Percentiles rank a stretch among this genome's conserved stretches.
phyloP scores from a whole-genome alignment of 2,329 filamentous ascomycete genomes.

The Sordariomycetes sp. region DNA sequence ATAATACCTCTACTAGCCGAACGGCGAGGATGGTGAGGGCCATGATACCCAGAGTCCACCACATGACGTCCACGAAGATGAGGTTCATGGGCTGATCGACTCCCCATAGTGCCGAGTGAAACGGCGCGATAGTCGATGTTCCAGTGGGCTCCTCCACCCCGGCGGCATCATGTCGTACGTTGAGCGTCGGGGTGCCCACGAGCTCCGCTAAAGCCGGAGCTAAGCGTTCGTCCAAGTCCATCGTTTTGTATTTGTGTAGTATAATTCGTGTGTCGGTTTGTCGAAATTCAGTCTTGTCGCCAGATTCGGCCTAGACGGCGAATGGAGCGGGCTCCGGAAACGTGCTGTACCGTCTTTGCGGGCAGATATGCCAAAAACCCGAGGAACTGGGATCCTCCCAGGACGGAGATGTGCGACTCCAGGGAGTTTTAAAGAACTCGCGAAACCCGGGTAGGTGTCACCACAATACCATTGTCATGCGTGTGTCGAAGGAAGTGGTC shows the following conservation, averaged over 20 bases:
- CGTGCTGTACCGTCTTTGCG: neutral
- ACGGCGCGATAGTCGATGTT: constrained; percentile 42
- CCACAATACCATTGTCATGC: neutral
- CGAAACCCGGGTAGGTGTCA: neutral
- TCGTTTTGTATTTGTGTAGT: neutral
- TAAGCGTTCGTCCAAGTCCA: neutral
- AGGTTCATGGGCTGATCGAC: constrained; percentile 50
- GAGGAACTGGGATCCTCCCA: neutral
- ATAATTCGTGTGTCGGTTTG: neutral
- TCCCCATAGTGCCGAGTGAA: constrained; percentile 44
- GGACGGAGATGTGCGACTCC: neutral
- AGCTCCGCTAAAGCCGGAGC: constrained; percentile 12
- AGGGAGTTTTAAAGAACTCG: neutral
- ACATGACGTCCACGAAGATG: constrained; percentile 44
- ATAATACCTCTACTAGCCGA: constrained; percentile 41
- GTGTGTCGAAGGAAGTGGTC: neutral
- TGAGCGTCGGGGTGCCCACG: constrained; percentile 12
- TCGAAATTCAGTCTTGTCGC: neutral
- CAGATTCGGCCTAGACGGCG: too few species aligned
- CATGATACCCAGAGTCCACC: constrained; percentile 49
- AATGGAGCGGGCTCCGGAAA: neutral
- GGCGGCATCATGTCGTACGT: constrained; percentile 12
- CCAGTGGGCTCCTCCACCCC: constrained; percentile 14
- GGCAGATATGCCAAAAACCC: neutral
- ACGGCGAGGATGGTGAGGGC: constrained; percentile 41